phyloP scores from a whole-genome alignment of 2,329 filamentous ascomycete species.

The Xylaria sp. region DNA sequence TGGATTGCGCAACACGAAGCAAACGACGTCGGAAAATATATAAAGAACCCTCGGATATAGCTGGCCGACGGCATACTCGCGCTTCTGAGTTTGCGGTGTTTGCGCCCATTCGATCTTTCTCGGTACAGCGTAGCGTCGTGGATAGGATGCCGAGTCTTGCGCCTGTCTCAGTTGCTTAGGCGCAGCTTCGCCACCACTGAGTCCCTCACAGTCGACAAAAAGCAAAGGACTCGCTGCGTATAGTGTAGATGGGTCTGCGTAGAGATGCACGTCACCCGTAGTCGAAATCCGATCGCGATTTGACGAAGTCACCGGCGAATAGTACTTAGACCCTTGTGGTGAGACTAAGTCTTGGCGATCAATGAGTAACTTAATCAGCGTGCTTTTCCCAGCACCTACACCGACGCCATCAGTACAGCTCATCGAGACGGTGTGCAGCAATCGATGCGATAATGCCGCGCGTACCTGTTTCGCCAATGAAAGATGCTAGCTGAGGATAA shows the following conservation, averaged over 20 bases:
- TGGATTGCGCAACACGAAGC: conserved; percentile 57
- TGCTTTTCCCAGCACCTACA: conserved; percentile 60
- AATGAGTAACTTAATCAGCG: conserved; percentile 61
- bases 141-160: conserved; percentile 32
- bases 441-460: neutral
- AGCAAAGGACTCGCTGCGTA: conserved; percentile 56
- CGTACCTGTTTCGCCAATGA: conserved; percentile 56
- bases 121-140: conserved; percentile 39
- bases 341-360: conserved; percentile 49
- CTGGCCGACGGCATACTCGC: conserved; percentile 54
- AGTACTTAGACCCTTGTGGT: conserved; percentile 48
- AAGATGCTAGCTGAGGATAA: conserved; percentile 56
- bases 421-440: neutral
- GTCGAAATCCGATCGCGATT: conserved; percentile 57
- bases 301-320: conserved; percentile 59
- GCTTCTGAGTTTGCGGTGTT: conserved; percentile 48
- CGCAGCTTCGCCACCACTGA: conserved; percentile 59
- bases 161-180: conserved; percentile 48
- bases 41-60: conserved; percentile 59
- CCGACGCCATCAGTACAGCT: conserved; percentile 12
- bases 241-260: conserved; percentile 59
- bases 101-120: conserved; percentile 51
- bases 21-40: conserved; percentile 58
- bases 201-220: conserved; percentile 64
- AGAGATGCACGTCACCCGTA: conserved; percentile 63